Evolutionary conservation across 352 stramenopile species (phyloP).

Genomic region (Globisporangium mamillatum): DNA sequence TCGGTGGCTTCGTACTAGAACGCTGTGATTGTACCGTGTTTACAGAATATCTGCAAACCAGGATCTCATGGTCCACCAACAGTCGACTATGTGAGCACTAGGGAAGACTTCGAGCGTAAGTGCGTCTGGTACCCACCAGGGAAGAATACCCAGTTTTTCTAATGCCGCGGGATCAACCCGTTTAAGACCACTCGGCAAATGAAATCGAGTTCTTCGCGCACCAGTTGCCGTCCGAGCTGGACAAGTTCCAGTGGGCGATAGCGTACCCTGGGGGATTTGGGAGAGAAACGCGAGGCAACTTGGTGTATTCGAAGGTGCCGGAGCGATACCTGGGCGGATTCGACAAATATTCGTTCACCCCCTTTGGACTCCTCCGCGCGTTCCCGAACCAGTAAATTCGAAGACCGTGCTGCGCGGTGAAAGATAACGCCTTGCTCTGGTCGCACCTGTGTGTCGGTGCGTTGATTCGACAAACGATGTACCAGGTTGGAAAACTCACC

Average conservation of each 20-base stretch:
- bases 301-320: conserved; percentile 36
- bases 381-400: conserved; percentile 48
- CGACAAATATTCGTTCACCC: conserved; percentile 28
- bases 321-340: conserved; percentile 19
- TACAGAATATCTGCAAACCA: not conserved
- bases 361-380: conserved; percentile 36
- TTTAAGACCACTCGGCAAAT: conserved; percentile 27
- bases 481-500: conserved; percentile 43
- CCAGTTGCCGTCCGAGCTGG: conserved; percentile 20
- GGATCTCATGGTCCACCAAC: conserved; percentile 3
- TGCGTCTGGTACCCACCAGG: conserved; percentile 46
- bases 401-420: conserved; percentile 35
- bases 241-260: conserved; percentile 40
- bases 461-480: conserved; percentile 46
- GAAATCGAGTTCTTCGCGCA: conserved; percentile 36
- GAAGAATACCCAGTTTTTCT: conserved; percentile 22
- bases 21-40: not conserved
- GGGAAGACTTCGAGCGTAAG: conserved; percentile 14
- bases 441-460: conserved; percentile 30
- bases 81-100: conserved; percentile 21
- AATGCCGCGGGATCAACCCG: conserved; percentile 30
- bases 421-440: conserved; percentile 46
- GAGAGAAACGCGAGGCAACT: conserved; percentile 32
- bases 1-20: too few relatives aligned
- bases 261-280: conserved; percentile 20